A percentile compares a stretch with the other conserved stretches of the same genome.
phyloP scores from a whole-genome alignment of 1,139 yeast species.

The Hyphopichia wangnamkhiaoensis region DNA sequence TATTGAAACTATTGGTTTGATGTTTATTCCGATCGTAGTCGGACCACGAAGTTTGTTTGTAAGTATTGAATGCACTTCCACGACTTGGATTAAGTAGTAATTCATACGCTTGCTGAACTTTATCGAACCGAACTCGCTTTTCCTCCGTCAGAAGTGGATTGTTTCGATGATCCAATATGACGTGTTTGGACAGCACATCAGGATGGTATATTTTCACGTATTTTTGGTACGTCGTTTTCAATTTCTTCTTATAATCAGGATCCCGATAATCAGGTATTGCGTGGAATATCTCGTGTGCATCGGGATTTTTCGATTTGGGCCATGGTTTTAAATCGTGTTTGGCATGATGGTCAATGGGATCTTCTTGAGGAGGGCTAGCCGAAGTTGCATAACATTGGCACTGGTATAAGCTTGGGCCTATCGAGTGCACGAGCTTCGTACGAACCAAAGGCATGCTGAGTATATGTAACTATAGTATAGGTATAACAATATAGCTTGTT shows the following conservation, averaged over 20 bases:
- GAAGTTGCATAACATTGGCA: slow-evolving; percentile 16
- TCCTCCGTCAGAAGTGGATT: slow-evolving; percentile 32
- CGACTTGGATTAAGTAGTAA: slow-evolving; percentile 59
- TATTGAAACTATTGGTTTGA: slow-evolving; percentile 46
- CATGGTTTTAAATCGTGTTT: slow-evolving; percentile 42
- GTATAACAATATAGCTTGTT: not conserved
- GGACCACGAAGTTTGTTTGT: slow-evolving; percentile 29
- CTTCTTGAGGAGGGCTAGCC: slow-evolving; percentile 9
- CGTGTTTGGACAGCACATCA: slow-evolving; percentile 50
- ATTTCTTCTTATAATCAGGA: slow-evolving; percentile 15
- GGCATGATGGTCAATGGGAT: slow-evolving; percentile 19
- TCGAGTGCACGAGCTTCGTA: not conserved
- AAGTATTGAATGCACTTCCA: slow-evolving; percentile 33
- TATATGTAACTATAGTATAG: not conserved
- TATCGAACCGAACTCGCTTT: slow-evolving; percentile 65
- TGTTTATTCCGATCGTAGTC: slow-evolving; percentile 27
- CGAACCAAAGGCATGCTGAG: slow-evolving; percentile 1
- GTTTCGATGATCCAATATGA: slow-evolving; percentile 27
- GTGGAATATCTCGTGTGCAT: slow-evolving; percentile 76
- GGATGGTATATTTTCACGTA: slow-evolving; percentile 88
- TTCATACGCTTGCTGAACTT: slow-evolving; percentile 72
- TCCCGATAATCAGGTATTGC: slow-evolving; percentile 4
- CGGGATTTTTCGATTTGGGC: slow-evolving; percentile 61
- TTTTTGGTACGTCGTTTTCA: slow-evolving; percentile 60
- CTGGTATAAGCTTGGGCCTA: not conserved